phyloP scores from a whole-genome alignment of 1,139 yeast species.

The Blastobotrys aristatus region DNA sequence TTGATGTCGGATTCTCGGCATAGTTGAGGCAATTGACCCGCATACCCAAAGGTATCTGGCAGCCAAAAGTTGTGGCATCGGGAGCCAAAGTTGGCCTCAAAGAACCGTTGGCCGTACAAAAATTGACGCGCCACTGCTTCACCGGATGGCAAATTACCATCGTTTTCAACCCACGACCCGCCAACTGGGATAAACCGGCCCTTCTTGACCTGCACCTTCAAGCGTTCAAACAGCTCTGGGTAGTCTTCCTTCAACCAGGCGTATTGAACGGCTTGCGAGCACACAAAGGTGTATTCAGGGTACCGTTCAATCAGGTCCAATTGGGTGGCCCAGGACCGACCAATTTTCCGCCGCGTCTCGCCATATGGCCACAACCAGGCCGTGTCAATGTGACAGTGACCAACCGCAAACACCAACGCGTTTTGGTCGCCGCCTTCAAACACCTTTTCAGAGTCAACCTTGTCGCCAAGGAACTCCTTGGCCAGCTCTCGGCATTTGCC shows the following conservation, averaged over 20 bases:
- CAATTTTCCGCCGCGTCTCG: slow-evolving; percentile 81
- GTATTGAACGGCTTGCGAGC: slow-evolving; percentile 91
- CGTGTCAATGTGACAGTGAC: slow-evolving; percentile 93
- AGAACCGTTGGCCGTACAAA: slow-evolving; percentile 79
- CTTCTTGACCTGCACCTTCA: slow-evolving; percentile 58
- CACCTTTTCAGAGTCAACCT: slow-evolving; percentile 60
- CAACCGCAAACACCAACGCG: slow-evolving; percentile 62
- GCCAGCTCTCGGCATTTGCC: slow-evolving; percentile 65
- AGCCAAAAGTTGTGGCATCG: slow-evolving; percentile 78
- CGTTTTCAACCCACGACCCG: slow-evolving; percentile 96
- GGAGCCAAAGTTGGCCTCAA: slow-evolving; percentile 66
- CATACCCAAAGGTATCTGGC: slow-evolving; percentile 94
- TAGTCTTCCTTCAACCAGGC: slow-evolving; percentile 82
- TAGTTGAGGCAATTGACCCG: slow-evolving; percentile 87
- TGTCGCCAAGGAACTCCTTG: slow-evolving; percentile 54
- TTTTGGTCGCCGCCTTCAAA: slow-evolving; percentile 22
- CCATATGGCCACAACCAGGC: slow-evolving; percentile 98
- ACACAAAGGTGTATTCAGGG: slow-evolving; percentile 87
- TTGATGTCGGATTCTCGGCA: slow-evolving; percentile 77
- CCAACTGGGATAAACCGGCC: slow-evolving; percentile 88
- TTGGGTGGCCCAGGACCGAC: slow-evolving; percentile 91
- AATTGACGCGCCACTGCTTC: slow-evolving; percentile 85
- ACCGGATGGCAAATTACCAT: slow-evolving; percentile 86
- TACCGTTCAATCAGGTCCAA: slow-evolving; percentile 73
- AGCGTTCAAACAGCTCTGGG: slow-evolving; percentile 62